Evolutionary conservation across 2,329 filamentous ascomycete species (phyloP).

Genomic region (Teratosphaeriaceae sp.): DNA sequence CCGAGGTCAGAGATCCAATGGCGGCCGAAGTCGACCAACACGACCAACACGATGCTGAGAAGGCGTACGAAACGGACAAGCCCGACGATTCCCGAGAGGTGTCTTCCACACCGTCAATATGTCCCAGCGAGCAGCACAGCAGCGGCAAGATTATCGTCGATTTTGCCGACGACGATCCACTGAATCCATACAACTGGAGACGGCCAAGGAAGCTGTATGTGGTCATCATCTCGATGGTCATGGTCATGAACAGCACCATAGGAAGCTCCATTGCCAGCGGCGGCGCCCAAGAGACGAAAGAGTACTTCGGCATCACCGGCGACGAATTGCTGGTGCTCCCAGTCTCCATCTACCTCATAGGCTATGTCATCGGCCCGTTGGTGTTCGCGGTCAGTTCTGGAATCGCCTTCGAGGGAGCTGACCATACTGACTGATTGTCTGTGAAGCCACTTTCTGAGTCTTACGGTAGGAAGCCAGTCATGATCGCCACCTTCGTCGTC

Average conservation of each 20-base stretch:
- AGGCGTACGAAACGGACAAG: constrained; percentile 6
- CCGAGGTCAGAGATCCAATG: too few relatives aligned
- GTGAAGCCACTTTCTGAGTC: constrained; percentile 38
- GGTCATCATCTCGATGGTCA: constrained; percentile 49
- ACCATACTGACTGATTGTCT: constrained; percentile 1
- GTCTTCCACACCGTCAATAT: constrained; percentile 11
- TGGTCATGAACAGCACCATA: constrained; percentile 63
- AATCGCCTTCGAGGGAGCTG: constrained; percentile 21
- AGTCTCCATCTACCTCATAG: constrained; percentile 45
- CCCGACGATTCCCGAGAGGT: constrained; percentile 22
- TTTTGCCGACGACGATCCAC: constrained; percentile 34
- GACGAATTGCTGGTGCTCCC: constrained; percentile 39
- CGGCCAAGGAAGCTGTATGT: constrained; percentile 47
- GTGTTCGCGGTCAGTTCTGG: constrained; percentile 27
- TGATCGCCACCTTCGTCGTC: constrained; percentile 45
- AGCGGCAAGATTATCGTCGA: constrained; percentile 27
- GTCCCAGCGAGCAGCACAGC: constrained; percentile 9
- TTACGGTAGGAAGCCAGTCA: constrained; percentile 40
- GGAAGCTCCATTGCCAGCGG: constrained; percentile 59
- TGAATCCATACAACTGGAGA: constrained; percentile 36
- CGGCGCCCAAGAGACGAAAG: constrained; percentile 51
- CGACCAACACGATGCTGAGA: not conserved
- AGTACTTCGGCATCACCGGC: constrained; percentile 50
- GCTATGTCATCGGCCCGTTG: constrained; percentile 43
- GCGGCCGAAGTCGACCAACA: too few relatives aligned